Evolutionary conservation across 1,284 basidiomycete genomes (phyloP), one percentile per base, ranked within the genome.

Genomic region (Dichomitus squalens): DNA sequence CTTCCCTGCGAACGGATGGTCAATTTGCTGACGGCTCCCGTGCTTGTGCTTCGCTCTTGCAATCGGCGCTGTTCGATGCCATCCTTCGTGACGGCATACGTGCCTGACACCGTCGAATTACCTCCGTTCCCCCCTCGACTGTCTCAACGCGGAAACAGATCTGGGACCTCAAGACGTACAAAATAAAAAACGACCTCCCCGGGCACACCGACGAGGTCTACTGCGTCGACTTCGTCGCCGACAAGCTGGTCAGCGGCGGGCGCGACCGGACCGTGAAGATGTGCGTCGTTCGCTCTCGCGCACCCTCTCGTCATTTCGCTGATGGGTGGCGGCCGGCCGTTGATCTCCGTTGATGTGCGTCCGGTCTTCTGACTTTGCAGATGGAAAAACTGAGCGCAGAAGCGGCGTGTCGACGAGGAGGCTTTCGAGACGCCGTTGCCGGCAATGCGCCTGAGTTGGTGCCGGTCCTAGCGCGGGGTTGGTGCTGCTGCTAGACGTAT

Each of bases 141-240:
- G 3, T 18, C 34, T 21, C 29, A n/a, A 25, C 44, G 46, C 8
- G 18, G 7, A 14, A 27, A 3, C 59, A 95, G 93, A 87, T 97
- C 29, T 97, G 95, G 95, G 92, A 96, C 72, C 79, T 97, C 58
- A 95, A 94, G 72, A 96, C 93, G 16, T 93, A 93, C 75, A 97
- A 97, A 75, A 88, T 98, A 64, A 90, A 93, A 68, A 87, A 85
- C 3, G 96, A 99, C 72, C 82, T 99, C 23, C 94, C 96, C 0
- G 97, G 96, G 3, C 97, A 99, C 70, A 92, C 91, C 0, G 96
- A 99, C 69, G 97, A 99, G 73, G 96, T 99, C 25, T 98, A 98
- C 76, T 99, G 96, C 69, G 96, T 99, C 20, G 95, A 97, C 72
- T 97, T 96, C 70, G 94, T 97, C 0, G 96, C 95, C 1, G 96